phyloP scores from a whole-genome alignment of 1,284 basidiomycete genomes.

The Cerioporus squamosus region DNA sequence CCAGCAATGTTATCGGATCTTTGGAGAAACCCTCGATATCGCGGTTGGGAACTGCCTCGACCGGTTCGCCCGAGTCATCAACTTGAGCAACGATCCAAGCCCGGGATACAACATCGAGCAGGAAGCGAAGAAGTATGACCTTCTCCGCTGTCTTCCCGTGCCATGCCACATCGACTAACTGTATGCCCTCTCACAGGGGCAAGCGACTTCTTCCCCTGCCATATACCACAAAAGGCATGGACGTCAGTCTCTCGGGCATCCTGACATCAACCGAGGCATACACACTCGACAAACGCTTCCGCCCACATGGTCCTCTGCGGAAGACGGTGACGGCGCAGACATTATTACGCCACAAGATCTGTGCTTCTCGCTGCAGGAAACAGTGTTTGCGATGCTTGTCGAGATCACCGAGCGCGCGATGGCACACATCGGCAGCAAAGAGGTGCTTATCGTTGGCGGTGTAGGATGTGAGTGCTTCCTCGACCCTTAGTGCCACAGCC shows the following conservation, averaged over 20 bases:
- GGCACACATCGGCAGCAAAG: conserved; percentile 96
- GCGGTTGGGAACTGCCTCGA: conserved; percentile 99
- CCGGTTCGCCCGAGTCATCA: conserved; percentile 96
- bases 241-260: conserved; percentile 93
- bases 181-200: conserved; percentile 49
- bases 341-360: conserved; percentile 93
- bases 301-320: conserved; percentile 43
- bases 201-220: conserved; percentile 83
- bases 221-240: conserved; percentile 99
- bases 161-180: neutral
- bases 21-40: conserved; percentile 98
- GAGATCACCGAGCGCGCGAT: conserved; percentile 99
- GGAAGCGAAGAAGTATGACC: conserved; percentile 81
- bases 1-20: conserved; percentile 96
- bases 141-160: neutral
- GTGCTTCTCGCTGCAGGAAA: conserved; percentile 97
- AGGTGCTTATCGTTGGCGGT: conserved; percentile 97
- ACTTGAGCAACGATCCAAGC: conserved; percentile 93
- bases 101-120: conserved; percentile 99
- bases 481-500: conserved; percentile 7
- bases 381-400: conserved; percentile 97
- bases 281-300: conserved; percentile 79
- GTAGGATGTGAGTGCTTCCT: conserved; percentile 84
- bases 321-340: conserved; percentile 59
- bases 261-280: conserved; percentile 90